Evolutionary conservation across 805 yeast genomes (phyloP), one percentile per base, ranked within the genome.

Genomic region (Wilhelminamyces savonicus): DNA sequence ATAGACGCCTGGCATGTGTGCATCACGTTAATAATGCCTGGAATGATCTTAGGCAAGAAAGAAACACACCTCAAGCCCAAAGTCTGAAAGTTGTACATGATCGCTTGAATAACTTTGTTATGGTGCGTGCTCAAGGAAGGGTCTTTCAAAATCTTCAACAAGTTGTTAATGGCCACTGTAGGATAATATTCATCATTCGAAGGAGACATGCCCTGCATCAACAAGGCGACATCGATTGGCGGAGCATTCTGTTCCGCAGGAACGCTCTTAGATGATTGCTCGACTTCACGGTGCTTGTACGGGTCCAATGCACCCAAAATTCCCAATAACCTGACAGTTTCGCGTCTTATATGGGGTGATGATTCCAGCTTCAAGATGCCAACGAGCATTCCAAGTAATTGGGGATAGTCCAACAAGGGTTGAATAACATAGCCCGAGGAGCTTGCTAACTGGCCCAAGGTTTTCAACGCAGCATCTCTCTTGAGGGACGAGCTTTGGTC

Each of bases 251-350:
- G 90, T 40, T 84, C 94, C 1, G 74, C 80, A 0, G 69, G 63
- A 5, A 58, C 58, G 25, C 41, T 66, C 46, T 71, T 76, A 1
- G 81, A 71, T 2, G 67, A 69, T 34, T 84, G 78, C 50, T 88
- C 97, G 7, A 88, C 84, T 44, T 86, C 95, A 32, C 95, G 76
- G 43, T 87, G 94, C 49, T 85, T 88, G 51, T 90, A 92, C 1
- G 99, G 99, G 56, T 92, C 98, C 27, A 92, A 62, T 0, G 98
- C 98, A 39, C 99, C 99, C 24, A 92, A 62, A 20, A 88, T 87
- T 49, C 99, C 99, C 33, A 92, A 63, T 15, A 92, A 58, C 40
- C 90, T 71, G 1, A 92, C 95, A 0, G 96, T 82, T 52, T 92
- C 97, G 34, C 95, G 65, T 46, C 92, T 75, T 6, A 85, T 78